Evolutionary conservation across 306 rosid genomes (phyloP).

Genomic region (Cucurbita ficifolia): DNA sequence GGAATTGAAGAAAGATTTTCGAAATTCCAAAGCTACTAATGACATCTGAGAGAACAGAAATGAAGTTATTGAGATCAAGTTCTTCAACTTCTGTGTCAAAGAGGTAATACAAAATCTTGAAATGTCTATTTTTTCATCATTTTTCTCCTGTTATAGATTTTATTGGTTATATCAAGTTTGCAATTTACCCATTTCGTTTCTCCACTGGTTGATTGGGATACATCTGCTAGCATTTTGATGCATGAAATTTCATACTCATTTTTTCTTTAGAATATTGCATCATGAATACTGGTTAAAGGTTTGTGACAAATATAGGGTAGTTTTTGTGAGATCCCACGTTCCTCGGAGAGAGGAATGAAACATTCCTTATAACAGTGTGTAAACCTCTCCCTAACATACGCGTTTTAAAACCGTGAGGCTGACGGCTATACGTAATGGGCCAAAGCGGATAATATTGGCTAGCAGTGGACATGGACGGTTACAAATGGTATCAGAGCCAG

Average conservation of each 20-base stretch:
- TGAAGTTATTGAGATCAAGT: slow-evolving; percentile 1
- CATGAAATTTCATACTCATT: neutral
- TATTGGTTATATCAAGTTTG: neutral
- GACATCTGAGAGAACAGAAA: slow-evolving; percentile 12
- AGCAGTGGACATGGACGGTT: too few relatives aligned
- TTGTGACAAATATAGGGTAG: neutral
- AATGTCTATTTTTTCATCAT: neutral
- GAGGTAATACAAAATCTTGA: neutral
- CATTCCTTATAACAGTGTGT: too few relatives aligned
- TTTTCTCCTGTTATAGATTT: neutral
- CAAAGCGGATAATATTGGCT: too few relatives aligned
- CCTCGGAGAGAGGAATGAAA: too few relatives aligned
- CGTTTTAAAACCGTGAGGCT: too few relatives aligned
- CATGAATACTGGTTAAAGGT: neutral
- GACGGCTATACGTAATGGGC: too few relatives aligned
- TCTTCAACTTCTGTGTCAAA: neutral
- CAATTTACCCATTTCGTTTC: neutral
- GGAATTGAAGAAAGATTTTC: slow-evolving; percentile 68
- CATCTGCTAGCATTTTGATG: neutral
- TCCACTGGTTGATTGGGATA: neutral
- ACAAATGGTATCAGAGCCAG: too few relatives aligned
- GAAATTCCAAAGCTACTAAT: slow-evolving; percentile 47
- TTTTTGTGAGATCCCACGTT: neutral
- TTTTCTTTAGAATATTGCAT: neutral
- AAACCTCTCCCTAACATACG: too few relatives aligned